These are phyloP conservation scores for Phalaenopsis hybrid DNA, from an alignment of 116 monocot species.

Conservation along the genomic window DNA sequence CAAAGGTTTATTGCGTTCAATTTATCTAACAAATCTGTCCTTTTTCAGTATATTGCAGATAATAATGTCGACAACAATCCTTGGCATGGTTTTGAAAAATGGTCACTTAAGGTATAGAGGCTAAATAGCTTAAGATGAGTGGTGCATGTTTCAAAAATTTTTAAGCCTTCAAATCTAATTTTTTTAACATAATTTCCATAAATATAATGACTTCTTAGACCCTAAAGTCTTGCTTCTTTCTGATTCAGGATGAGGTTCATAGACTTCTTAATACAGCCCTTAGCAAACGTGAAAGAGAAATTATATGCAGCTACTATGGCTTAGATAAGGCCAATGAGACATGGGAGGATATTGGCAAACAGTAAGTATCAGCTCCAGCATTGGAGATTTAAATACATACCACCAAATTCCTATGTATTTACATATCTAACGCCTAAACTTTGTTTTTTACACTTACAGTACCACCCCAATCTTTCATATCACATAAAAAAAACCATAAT, in stretches of 20 bases:
- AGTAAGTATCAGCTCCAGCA: constrained; percentile 43
- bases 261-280: constrained; percentile 56
- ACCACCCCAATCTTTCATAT: no score
- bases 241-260: constrained; percentile 77
- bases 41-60: constrained; percentile 77
- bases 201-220: background rate
- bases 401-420: no score
- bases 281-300: constrained; percentile 72
- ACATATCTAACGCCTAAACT: no score
- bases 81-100: constrained; percentile 83
- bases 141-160: no score
- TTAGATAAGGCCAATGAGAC: constrained; percentile 56
- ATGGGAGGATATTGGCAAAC: constrained; percentile 93
- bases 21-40: background rate
- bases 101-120: constrained; percentile 67
- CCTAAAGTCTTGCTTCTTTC: background rate
- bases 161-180: background rate
- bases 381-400: background rate
- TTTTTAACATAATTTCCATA: background rate
- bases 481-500: no score
- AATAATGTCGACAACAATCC: constrained; percentile 78
- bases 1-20: background rate
- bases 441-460: no score
- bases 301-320: constrained; percentile 84
- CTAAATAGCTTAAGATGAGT: background rate